phyloP scores from a whole-genome alignment of 306 rosid genomes.

The Hippophae gyantsensis region DNA sequence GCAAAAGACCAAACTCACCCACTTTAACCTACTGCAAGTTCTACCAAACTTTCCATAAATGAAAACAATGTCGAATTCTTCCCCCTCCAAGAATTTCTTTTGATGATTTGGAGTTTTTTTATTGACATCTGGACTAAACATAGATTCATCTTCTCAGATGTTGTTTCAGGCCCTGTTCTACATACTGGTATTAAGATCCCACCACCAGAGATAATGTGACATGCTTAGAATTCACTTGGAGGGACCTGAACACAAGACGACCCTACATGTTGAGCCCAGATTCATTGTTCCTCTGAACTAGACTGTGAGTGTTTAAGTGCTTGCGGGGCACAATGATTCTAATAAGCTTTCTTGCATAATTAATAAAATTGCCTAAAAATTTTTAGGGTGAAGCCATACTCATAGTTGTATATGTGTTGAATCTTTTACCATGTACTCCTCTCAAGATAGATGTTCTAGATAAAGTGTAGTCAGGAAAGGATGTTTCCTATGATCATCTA shows the following conservation, averaged over 20 bases:
- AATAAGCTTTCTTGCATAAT: conserved; percentile 64
- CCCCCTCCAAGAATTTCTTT: conserved; percentile 77
- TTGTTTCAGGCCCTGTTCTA: conserved; percentile 8
- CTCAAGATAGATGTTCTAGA: too few species aligned
- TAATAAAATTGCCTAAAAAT: conserved; percentile 12
- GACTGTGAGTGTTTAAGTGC: conserved; percentile 64
- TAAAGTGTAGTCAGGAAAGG: too few species aligned
- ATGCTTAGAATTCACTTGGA: conserved; percentile 50
- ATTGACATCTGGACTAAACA: conserved; percentile 76
- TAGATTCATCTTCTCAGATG: conserved; percentile 53
- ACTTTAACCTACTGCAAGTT: conserved; percentile 48
- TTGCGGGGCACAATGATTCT: conserved; percentile 75
- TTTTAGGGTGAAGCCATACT: too few species aligned
- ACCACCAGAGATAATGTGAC: conserved; percentile 41
- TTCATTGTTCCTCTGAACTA: conserved; percentile 54
- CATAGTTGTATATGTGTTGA: too few species aligned
- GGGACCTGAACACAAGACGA: conserved; percentile 55
- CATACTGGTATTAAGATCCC: conserved; percentile 41
- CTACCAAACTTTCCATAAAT: conserved; percentile 52
- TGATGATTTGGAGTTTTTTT: conserved; percentile 75
- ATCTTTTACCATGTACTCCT: too few species aligned
- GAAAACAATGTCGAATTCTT: conserved; percentile 45
- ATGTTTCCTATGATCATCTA: too few species aligned
- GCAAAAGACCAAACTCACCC: conserved; percentile 63
- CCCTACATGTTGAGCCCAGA: conserved; percentile 60